These are phyloP conservation scores for Aspergillus luchuensis DNA, from an alignment of 2,329 filamentous ascomycete genomes.

Conservation along the genomic window DNA sequence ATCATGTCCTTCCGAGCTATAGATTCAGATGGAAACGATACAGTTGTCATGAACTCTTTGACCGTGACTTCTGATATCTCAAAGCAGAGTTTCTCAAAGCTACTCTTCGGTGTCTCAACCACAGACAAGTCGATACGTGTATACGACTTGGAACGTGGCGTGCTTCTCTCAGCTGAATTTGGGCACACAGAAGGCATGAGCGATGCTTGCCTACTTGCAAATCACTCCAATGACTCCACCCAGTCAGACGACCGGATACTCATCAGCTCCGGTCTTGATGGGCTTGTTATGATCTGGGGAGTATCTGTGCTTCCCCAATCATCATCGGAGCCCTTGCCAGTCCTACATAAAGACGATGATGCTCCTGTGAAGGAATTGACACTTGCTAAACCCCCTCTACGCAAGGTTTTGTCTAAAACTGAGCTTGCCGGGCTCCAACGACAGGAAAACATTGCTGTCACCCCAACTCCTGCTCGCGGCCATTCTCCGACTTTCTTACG, in stretches of 20 bases:
- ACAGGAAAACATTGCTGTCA: slow-evolving; percentile 48
- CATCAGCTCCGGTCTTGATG: slow-evolving; percentile 76
- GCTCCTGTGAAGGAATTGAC: slow-evolving; percentile 52
- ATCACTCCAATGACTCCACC: slow-evolving; percentile 29
- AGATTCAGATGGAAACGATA: slow-evolving; percentile 77
- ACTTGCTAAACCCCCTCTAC: slow-evolving; percentile 69
- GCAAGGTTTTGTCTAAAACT: slow-evolving; percentile 81
- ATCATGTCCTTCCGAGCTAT: slow-evolving; percentile 76
- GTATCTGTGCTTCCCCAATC: slow-evolving; percentile 39
- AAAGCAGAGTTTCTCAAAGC: slow-evolving; percentile 57
- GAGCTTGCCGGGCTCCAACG: slow-evolving; percentile 78
- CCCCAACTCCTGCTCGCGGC: slow-evolving; percentile 47
- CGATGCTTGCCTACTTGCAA: slow-evolving; percentile 71
- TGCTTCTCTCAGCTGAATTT: slow-evolving; percentile 84
- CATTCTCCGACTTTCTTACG: slow-evolving; percentile 55
- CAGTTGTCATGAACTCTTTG: slow-evolving; percentile 80
- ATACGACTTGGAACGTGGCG: slow-evolving; percentile 77
- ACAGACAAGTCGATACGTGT: slow-evolving; percentile 94
- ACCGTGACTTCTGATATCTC: slow-evolving; percentile 59
- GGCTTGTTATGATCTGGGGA: slow-evolving; percentile 79
- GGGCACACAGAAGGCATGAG: slow-evolving; percentile 94
- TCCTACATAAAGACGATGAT: slow-evolving; percentile 36
- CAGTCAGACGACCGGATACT: slow-evolving; percentile 54
- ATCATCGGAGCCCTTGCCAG: slow-evolving; percentile 32
- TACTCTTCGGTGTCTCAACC: slow-evolving; percentile 85